phyloP scores from a whole-genome alignment of 805 yeast species.

The Hyphopichia homilentoma region DNA sequence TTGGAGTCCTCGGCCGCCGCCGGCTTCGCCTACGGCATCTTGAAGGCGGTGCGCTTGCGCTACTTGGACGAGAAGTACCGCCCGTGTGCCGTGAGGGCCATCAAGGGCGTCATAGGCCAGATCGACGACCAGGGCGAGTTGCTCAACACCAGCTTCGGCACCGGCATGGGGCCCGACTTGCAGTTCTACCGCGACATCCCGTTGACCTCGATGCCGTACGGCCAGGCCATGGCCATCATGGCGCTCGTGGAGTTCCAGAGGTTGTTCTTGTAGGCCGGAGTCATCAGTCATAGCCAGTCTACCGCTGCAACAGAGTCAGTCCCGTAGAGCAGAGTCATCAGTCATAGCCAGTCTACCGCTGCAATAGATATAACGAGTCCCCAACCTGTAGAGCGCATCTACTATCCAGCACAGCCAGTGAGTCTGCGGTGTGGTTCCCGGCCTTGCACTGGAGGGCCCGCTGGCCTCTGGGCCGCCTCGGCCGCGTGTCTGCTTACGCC shows the following conservation, averaged over 20 bases:
- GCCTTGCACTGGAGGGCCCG: too few species aligned
- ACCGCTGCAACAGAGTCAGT: too few species aligned
- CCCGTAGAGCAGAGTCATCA: too few species aligned
- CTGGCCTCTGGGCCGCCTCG: too few species aligned
- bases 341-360: too few species aligned
- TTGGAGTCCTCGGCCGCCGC: constrained; percentile 32
- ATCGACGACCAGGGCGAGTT: constrained; percentile 28
- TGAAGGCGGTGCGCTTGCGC: constrained; percentile 25
- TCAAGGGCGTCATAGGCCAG: constrained; percentile 24
- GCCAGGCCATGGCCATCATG: constrained; percentile 38
- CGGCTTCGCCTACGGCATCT: constrained; percentile 34
- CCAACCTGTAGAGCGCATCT: too few species aligned
- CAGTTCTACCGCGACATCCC: constrained; percentile 33
- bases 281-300: too few species aligned
- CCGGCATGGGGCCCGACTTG: constrained; percentile 29
- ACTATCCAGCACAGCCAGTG: too few species aligned
- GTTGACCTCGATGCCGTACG: constrained; percentile 32
- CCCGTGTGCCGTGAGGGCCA: constrained; percentile 23
- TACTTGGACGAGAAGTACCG: constrained; percentile 19
- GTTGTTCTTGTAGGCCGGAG: constrained; percentile 16
- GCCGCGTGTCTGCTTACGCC: too few species aligned
- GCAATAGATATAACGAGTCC: too few species aligned
- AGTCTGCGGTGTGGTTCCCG: too few species aligned
- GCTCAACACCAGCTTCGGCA: constrained; percentile 31
- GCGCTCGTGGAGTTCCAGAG: constrained; percentile 25